phyloP scores from a whole-genome alignment of 805 yeast species.

The Cephaloascus albidus region DNA sequence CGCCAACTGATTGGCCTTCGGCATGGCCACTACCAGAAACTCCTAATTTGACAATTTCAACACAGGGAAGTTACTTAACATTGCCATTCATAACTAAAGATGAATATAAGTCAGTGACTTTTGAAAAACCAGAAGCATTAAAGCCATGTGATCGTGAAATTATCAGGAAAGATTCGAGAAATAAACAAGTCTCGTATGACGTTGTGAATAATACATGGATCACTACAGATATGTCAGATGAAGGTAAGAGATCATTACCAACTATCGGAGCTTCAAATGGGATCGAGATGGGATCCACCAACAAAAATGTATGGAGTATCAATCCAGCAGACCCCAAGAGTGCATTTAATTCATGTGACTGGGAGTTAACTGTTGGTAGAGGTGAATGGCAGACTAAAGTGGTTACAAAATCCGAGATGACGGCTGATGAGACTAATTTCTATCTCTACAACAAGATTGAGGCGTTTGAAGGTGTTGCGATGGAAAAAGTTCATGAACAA shows the following conservation, averaged over 20 bases:
- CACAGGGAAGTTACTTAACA: slow-evolving; percentile 13
- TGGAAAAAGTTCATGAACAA: slow-evolving; percentile 17
- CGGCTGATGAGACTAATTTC: slow-evolving; percentile 20
- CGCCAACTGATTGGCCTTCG: slow-evolving; percentile 40
- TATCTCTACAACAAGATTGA: slow-evolving; percentile 17
- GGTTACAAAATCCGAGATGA: slow-evolving; percentile 18
- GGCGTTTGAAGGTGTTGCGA: slow-evolving; percentile 23
- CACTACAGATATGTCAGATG: slow-evolving; percentile 21
- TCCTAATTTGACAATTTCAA: slow-evolving; percentile 21
- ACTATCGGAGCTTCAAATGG: slow-evolving; percentile 21
- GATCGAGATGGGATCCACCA: slow-evolving; percentile 28
- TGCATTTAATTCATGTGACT: slow-evolving; percentile 25
- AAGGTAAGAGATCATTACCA: slow-evolving; percentile 22
- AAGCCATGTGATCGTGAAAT: slow-evolving; percentile 15
- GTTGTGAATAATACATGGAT: slow-evolving; percentile 23
- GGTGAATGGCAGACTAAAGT: slow-evolving; percentile 27
- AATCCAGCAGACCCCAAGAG: slow-evolving; percentile 26
- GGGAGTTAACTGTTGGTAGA: slow-evolving; percentile 33
- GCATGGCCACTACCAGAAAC: slow-evolving; percentile 35
- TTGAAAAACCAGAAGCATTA: slow-evolving; percentile 17
- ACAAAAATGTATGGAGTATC: slow-evolving; percentile 27
- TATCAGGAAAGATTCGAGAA: slow-evolving; percentile 12
- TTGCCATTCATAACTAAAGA: slow-evolving; percentile 16
- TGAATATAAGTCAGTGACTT: slow-evolving; percentile 10
- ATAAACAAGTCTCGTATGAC: slow-evolving; percentile 15